Evolutionary conservation across 2,329 filamentous ascomycete species (phyloP).

Genomic region (Elsinoe batatas): DNA sequence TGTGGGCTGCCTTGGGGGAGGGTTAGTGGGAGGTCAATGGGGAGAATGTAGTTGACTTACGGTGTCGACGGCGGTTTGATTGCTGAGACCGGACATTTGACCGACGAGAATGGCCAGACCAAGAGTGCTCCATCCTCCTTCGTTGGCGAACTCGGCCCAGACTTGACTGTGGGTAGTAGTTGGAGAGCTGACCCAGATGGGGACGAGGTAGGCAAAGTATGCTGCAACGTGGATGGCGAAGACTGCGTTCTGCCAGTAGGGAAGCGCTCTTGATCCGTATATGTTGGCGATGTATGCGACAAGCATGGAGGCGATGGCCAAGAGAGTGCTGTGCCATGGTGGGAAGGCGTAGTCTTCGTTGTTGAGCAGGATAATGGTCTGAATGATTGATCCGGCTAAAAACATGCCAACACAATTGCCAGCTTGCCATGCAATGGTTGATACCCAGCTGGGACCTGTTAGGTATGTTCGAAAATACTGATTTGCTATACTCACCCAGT

Average conservation of each 20-base stretch:
- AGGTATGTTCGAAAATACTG: constrained; percentile 21
- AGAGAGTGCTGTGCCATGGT: neutral
- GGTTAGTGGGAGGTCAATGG: neutral
- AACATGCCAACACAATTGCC: constrained; percentile 23
- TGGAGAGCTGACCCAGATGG: constrained; percentile 35
- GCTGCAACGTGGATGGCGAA: constrained; percentile 44
- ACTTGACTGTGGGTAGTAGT: constrained; percentile 33
- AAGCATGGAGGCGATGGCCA: neutral
- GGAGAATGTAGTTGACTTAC: constrained; percentile 8
- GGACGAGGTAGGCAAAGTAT: constrained; percentile 43
- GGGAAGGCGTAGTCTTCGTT: constrained; percentile 3
- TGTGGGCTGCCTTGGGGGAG: constrained; percentile 26
- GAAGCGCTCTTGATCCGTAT: constrained; percentile 14
- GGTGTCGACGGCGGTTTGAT: neutral
- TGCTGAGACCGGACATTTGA: constrained; percentile 12
- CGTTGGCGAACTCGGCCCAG: constrained; percentile 40
- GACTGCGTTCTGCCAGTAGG: constrained; percentile 41
- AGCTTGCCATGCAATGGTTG: constrained; percentile 29
- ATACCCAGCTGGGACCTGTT: constrained; percentile 27
- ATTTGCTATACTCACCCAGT: constrained; percentile 20
- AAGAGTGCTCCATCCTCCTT: constrained; percentile 35
- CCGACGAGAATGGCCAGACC: constrained; percentile 38
- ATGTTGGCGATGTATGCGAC: neutral
- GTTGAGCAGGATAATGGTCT: neutral
- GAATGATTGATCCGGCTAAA: neutral